Conservation (phyloP, 2,329 filamentous ascomycete genomes). For the Fusarium sterilihyphosum region DNA sequence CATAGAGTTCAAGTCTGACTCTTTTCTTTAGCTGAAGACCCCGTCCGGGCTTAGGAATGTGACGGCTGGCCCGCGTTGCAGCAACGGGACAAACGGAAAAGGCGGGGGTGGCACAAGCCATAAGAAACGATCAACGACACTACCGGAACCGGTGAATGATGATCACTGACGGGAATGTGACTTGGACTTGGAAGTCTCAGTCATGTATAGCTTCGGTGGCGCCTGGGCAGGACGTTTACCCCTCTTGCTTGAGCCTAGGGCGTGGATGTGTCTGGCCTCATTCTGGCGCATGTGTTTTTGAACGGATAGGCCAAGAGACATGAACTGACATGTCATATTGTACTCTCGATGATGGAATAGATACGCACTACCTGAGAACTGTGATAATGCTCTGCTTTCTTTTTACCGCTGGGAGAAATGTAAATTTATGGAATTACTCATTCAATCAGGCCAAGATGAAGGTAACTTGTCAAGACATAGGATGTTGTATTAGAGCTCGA, state of each 20-base stretch:
- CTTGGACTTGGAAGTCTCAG: not conserved
- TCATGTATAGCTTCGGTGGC: not conserved
- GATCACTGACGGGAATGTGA: not conserved
- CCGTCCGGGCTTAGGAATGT: not conserved
- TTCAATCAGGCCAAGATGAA: too few relatives aligned
- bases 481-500: not conserved
- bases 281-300: not conserved
- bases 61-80: not conserved
- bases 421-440: not conserved
- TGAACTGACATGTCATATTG: rapidly evolving
- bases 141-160: not conserved
- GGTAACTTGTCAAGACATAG: not conserved
- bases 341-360: rapidly evolving
- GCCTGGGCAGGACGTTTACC: not conserved
- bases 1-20: not conserved
- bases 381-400: rapidly evolving
- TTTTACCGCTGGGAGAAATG: too few relatives aligned
- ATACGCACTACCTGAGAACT: rapidly evolving
- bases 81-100: not conserved
- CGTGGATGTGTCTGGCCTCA: not conserved
- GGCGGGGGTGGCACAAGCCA: not conserved
- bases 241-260: not conserved
- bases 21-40: not conserved
- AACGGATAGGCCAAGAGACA: too few relatives aligned
- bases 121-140: not conserved